Conservation (phyloP, 1,284 basidiomycete genomes). For the Rhodotorula sp. region DNA sequence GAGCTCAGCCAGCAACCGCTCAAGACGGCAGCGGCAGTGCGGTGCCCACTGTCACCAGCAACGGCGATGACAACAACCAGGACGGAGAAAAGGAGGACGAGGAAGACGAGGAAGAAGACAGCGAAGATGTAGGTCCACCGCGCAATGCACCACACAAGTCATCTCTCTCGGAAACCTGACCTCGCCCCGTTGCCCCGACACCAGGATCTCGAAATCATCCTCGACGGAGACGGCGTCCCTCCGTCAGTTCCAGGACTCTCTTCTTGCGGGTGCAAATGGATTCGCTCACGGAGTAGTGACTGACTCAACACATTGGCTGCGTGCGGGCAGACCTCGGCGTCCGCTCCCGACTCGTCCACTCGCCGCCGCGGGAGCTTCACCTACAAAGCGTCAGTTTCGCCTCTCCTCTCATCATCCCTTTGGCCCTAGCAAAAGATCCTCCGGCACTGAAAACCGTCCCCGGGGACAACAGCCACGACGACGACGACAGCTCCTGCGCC, state of each 20-base stretch:
- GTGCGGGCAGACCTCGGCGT: conserved; percentile 6
- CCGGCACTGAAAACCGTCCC: neutral
- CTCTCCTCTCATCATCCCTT: neutral
- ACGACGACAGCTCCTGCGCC: conserved; percentile 21
- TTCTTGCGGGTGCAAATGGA: neutral
- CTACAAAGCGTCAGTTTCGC: conserved; percentile 22
- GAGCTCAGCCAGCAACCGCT: neutral
- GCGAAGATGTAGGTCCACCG: conserved; percentile 38
- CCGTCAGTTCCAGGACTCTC: conserved; percentile 6
- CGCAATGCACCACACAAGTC: neutral
- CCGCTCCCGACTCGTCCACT: conserved; percentile 1
- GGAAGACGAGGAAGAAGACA: conserved; percentile 37
- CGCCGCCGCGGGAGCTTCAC: neutral
- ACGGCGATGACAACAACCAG: conserved; percentile 11
- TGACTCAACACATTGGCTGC: neutral
- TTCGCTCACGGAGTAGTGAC: no score
- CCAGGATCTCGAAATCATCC: conserved; percentile 45
- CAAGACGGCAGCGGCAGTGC: neutral
- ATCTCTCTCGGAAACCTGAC: no score
- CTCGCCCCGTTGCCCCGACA: neutral
- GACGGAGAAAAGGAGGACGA: conserved; percentile 36
- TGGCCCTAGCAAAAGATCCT: accelerated
- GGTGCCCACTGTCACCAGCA: neutral
- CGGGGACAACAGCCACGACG: neutral
- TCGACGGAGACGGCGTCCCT: conserved; percentile 39